Base-by-base conservation (phyloP, 208 protist genomes). In the Trypanosoma brucei region DNA sequence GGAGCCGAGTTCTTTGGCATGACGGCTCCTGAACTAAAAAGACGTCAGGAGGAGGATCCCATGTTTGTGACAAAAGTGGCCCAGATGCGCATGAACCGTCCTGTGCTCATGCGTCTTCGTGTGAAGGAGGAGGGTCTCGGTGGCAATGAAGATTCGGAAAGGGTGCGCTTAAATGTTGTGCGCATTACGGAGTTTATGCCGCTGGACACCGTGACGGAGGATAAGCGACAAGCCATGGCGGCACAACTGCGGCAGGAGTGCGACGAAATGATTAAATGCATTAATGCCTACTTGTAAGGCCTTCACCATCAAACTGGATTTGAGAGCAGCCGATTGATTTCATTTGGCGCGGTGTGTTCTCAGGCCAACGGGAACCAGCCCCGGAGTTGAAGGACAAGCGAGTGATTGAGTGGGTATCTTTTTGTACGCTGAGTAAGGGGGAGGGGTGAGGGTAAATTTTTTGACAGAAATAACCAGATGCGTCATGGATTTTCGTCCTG, bases 1-100 rank as follows among this genome's bases (percentile, higher is more conserved):
- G 91, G 85, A 38, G 62, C 84, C 1, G 85, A 94, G 59, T 94
- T 96, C 71, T 94, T 92, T 61, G 91, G 91, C 11, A 92, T 94
- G 80, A 44, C 79, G 31, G 91, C 91, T 31, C 37, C 75, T 33
- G 87, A 96, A 76, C 78, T 96, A 45, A 96, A 94, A 70, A 73
- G 74, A 50, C 68, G 75, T 30, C 64, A 80, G 13, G 86, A 91
- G 79, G 72, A 81, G 54, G 91, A 96, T 63, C 74, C 83, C 38
- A 80, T 79, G 59, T 92, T 82, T 70, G 73, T 96, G 31, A 81
- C 87, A 38, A 79, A 81, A 62, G 72, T 94, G 14, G 76, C 81
- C 2, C 82, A 92, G 70, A 58, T 72, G 30, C 87, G 91, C 51
- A 89, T 96, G 78, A 92, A 96, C 65, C 82, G 85, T 30, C 91